Evolutionary conservation across 257 asterid species (phyloP), one percentile per base, ranked within the genome.

Genomic region (Salvia splendens): DNA sequence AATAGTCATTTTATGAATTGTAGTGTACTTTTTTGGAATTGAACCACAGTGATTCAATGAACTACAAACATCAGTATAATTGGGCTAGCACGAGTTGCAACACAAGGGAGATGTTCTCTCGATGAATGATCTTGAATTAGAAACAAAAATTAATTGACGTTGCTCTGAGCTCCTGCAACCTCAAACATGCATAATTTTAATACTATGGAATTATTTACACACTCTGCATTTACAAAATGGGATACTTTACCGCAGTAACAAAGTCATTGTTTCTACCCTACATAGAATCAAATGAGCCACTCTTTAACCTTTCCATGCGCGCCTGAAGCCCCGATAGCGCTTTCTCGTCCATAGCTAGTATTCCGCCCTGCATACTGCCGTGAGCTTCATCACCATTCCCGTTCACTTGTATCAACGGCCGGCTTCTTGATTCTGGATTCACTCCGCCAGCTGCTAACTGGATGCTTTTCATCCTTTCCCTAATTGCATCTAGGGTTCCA

Each of bases 401-500:
- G 16, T 89, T 84, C 51, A 81, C 84, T 49, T 84, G 83, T 64
- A 73, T 65, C 75, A 85, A 72, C 24, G 95, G 89, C 67, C 86
- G 80, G 73, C 41, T 78, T 67, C 85, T 86, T 6, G 85, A 11
- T 32, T 89, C 98, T 0, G 80, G 82, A 58, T 81, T 87, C 74
- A 88, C 95, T 33, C 79, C 78, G 45, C 87, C 79, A 28, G 98
- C 83, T 30, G 95, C 87, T 77, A 89, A 64, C 68, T 91, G 97
- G 59, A 94, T 94, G 87, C 96, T 91, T 84, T 85, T 94, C 99
- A 94, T 94, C 79, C 98, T 87, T 84, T 94, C 99, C 68, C 99
- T 81, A 59, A 94, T 94, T 7, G 96, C 98, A 73, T 94, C 99
- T 68, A 94, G 69, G 16, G 96, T 80, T 74, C 98, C 99, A 33